Conservation (phyloP, 2,329 filamentous ascomycete species). For the Corinectria fuckeliana region DNA sequence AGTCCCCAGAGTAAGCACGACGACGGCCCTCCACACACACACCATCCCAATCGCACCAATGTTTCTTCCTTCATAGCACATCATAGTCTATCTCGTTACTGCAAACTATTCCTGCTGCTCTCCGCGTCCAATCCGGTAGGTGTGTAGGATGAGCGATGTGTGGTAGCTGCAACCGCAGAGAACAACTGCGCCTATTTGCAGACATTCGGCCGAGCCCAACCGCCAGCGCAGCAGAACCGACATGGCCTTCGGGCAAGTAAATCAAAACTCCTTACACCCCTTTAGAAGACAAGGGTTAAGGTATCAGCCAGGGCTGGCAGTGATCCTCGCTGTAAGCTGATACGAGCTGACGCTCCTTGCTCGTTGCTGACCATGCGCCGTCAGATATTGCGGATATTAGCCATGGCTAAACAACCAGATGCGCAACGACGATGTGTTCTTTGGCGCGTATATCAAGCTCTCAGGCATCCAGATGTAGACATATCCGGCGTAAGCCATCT, state of each 20-base stretch:
- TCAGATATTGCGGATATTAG: neutral
- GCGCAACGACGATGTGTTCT: neutral
- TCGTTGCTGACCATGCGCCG: neutral
- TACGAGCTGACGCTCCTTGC: neutral
- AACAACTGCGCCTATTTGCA: neutral
- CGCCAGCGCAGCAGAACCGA: neutral
- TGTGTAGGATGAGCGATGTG: neutral
- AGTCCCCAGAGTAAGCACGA: neutral
- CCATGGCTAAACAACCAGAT: neutral
- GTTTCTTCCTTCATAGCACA: neutral
- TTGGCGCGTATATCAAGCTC: neutral
- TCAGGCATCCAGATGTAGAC: neutral
- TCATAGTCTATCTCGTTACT: neutral
- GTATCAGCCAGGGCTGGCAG: neutral
- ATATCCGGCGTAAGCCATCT: neutral
- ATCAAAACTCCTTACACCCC: neutral
- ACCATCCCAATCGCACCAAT: neutral
- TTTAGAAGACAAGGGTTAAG: neutral
- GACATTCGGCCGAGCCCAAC: neutral
- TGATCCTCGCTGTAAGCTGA: constrained; percentile 15
- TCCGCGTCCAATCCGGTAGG: neutral
- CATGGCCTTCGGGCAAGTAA: neutral
- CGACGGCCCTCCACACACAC: neutral
- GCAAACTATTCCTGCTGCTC: neutral
- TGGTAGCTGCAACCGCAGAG: neutral